These are phyloP conservation scores for Cladophialophora yegresii DNA, from an alignment of 2,329 filamentous ascomycete species.

Conservation along the genomic window DNA sequence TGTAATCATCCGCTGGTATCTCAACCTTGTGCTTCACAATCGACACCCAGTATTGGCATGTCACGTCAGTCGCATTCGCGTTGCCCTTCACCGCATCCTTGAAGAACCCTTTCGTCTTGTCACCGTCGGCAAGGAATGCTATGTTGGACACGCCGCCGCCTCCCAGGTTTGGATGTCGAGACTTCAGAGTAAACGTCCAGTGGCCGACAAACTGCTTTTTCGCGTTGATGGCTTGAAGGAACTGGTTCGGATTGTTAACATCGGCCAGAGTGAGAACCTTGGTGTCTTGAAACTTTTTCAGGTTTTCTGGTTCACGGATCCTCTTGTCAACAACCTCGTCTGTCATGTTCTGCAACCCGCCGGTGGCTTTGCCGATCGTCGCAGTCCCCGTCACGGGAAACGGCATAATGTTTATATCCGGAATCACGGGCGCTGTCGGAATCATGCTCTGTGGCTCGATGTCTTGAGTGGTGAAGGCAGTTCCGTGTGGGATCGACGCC, in stretches of 20 bases:
- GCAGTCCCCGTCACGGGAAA: too few species aligned
- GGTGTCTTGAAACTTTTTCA: too few species aligned
- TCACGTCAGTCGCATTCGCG: background rate
- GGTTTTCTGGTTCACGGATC: too few species aligned
- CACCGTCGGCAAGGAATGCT: background rate
- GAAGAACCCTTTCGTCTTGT: too few species aligned
- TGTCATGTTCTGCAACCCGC: too few species aligned
- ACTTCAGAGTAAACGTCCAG: background rate
- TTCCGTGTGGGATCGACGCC: slow-evolving; percentile 2
- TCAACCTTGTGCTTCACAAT: background rate
- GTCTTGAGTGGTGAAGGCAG: background rate
- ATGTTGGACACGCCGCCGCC: background rate
- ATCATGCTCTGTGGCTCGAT: background rate
- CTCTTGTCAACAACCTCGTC: too few species aligned
- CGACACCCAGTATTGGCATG: background rate
- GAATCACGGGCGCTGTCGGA: background rate
- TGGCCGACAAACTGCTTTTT: too few species aligned
- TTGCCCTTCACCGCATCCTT: background rate
- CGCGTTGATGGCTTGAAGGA: too few species aligned
- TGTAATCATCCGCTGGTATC: background rate
- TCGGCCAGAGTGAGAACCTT: too few species aligned
- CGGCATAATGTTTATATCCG: too few species aligned
- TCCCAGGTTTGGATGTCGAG: background rate
- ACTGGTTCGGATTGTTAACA: too few species aligned
- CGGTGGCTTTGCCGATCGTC: too few species aligned